Base-by-base conservation (phyloP, 805 yeast species). In the Torulaspora quercuum region DNA sequence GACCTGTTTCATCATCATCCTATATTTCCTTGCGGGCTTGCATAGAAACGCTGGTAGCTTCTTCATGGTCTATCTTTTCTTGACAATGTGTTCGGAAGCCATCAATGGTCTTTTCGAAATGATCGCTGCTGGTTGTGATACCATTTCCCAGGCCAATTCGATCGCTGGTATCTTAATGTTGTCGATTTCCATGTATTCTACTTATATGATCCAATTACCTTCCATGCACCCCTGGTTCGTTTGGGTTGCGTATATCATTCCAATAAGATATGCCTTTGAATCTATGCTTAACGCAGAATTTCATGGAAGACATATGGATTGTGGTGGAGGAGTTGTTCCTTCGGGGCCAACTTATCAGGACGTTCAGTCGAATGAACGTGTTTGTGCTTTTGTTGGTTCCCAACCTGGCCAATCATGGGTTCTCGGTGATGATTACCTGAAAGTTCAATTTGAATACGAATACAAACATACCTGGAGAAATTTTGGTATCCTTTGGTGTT, bases 381-480 rank as follows among this genome's bases (percentile, higher is more conserved):
- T 78, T 7, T 83, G 92, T 63, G 69, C 76, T 1, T 70, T 73
- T 26, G 72, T 72, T 19, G 88, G 90, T 25, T 66, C 89, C 8
- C 47, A 49, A 2, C 64, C 78, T 1, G 92, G 94, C 26, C 52
- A 57, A 14, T 39, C 53, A 9, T 46, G 45, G 33, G 84, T 85
- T 30, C 50, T 58, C 20, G 95, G 95, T 48, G 75, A 78, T 45
- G 60, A 57, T 22, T 85, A 81, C 52, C 46, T 85, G 38, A 43
- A 44, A 4, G 50, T 49, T 3, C 56, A 77, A 6, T 85, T 59
- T 59, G 53, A 59, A 26, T 86, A 80, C 65, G 53, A 54, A 13
- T 76, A 70, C 50, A 45, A 59, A 13, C 85, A 86, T 59, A 70
- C 73, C 33, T 86, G 95, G 95, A 77, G 95, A 66, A 82, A 86